Evolutionary conservation across 2,329 filamentous ascomycete species (phyloP), one percentile per base, ranked within the genome.

Genomic region (Dryadomyces quercivorus): DNA sequence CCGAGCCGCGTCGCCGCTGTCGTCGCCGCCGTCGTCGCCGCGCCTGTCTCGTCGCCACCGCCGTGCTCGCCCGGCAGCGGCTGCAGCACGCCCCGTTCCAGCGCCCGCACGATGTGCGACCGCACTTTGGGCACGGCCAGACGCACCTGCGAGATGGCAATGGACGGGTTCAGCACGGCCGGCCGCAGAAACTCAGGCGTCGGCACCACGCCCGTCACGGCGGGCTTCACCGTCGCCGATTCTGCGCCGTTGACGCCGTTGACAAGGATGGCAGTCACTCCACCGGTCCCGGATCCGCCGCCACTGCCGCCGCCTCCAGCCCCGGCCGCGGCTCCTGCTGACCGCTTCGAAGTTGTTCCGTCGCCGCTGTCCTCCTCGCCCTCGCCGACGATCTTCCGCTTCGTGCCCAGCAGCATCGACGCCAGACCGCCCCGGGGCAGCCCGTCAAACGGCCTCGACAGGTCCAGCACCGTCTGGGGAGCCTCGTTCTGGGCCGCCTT

Each of bases 391-490:
- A 40, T 82, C 64, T 93, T 95, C 26, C 93, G 80, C 70, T 97
- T 98, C 66, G 95, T 98, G 0, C 93, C 93, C 20, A 97, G 78
- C 1, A 98, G 72, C 72, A 98, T 81, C 2, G 88, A 79, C 1
- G 88, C 82, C 18, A 98, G 77, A 2, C 93, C 93, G 22, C 93
- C 93, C 65, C 87, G 89, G 0, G 93, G 93, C 45, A 97, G 75
- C 1, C 92, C 91, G 61, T 98, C 92, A 59, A 91, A 95, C 1
- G 93, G 93, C 63, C 93, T 95, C 16, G 88, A 93, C 2, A 98
- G 76, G 67, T 98, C 93, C 9, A 98, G 72, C 20, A 92, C 83
- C 12, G 87, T 86, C 62, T 91, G 86, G 0, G 90, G 89, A 0
- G 83, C 76, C 59, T 93, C 89, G 55, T 78, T 81, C 56, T 84